Percentiles rank a stretch among this genome's conserved stretches.
Conservation (phyloP, 1,139 yeast species). For the Hyphopichia khmerensis region DNA sequence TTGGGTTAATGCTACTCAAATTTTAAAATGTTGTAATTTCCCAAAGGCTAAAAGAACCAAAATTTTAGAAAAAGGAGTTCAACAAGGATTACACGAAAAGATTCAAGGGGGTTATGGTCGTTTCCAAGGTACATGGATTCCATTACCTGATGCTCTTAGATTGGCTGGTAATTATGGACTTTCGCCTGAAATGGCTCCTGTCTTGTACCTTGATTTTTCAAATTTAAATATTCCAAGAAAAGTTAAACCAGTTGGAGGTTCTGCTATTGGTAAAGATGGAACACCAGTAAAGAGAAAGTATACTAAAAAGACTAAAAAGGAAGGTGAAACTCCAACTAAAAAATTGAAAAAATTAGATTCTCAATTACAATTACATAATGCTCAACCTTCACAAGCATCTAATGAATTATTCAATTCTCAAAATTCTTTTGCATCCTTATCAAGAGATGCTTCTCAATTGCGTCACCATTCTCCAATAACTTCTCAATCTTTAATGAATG, state of each 20-base stretch:
- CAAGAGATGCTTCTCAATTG: slow-evolving; percentile 20
- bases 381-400: background rate
- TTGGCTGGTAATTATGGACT: slow-evolving; percentile 56
- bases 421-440: slow-evolving; percentile 13
- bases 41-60: slow-evolving; percentile 94
- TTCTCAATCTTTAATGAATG: slow-evolving; percentile 3
- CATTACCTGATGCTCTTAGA: slow-evolving; percentile 57
- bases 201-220: slow-evolving; percentile 46
- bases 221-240: slow-evolving; percentile 49
- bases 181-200: slow-evolving; percentile 54
- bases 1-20: slow-evolving; percentile 98
- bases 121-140: slow-evolving; percentile 98
- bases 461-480: slow-evolving; percentile 15
- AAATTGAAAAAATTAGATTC: slow-evolving; percentile 21
- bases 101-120: slow-evolving; percentile 98
- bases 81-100: slow-evolving; percentile 82
- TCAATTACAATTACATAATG: slow-evolving; percentile 24
- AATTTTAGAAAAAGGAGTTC: slow-evolving; percentile 88
- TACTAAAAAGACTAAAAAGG: slow-evolving; percentile 35
- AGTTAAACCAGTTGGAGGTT: slow-evolving; percentile 29
- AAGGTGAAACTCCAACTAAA: slow-evolving; percentile 39
- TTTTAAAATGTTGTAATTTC: slow-evolving; percentile 88
- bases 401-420: slow-evolving; percentile 11
- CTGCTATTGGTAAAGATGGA: slow-evolving; percentile 33
- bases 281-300: slow-evolving; percentile 48